These are phyloP conservation scores for Wickerhamiella lipophila DNA, from an alignment of 805 yeast genomes.

Conservation along the genomic window DNA sequence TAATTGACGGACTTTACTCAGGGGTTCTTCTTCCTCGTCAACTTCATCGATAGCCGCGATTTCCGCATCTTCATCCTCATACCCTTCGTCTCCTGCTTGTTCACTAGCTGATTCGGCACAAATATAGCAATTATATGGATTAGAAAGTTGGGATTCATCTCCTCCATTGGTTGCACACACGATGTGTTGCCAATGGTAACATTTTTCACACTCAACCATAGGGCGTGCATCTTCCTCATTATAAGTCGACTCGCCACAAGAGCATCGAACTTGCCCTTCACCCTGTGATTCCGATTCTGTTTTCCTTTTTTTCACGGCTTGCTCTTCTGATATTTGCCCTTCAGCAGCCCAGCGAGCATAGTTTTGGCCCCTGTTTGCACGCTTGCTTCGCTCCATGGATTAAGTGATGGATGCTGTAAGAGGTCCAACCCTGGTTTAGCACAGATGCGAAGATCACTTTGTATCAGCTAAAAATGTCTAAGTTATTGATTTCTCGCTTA, in stretches of 20 bases:
- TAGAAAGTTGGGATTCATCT: constrained; percentile 36
- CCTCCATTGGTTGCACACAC: constrained; percentile 42
- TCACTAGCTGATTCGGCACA: constrained; percentile 31
- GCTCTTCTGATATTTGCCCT: neutral
- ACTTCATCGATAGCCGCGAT: neutral
- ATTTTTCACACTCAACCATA: constrained; percentile 53
- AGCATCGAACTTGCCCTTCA: constrained; percentile 16
- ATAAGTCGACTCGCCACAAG: constrained; percentile 21
- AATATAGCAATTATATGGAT: constrained; percentile 40
- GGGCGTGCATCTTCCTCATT: constrained; percentile 32
- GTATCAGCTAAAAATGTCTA: neutral
- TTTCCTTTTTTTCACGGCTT: neutral
- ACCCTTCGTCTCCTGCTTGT: neutral
- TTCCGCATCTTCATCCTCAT: neutral
- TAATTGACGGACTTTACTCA: constrained; percentile 34
- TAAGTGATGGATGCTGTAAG: constrained; percentile 1
- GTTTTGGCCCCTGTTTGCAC: constrained; percentile 9
- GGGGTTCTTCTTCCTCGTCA: neutral
- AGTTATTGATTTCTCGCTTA: too few relatives aligned
- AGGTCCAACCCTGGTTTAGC: too few relatives aligned
- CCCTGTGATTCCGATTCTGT: neutral
- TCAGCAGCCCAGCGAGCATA: constrained; percentile 10
- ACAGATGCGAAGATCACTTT: neutral
- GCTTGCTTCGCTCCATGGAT: constrained; percentile 11
- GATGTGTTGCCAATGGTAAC: constrained; percentile 60